Evolutionary conservation across 2,329 filamentous ascomycete species (phyloP).

Genomic region (Thermothelomyces thermophilus): DNA sequence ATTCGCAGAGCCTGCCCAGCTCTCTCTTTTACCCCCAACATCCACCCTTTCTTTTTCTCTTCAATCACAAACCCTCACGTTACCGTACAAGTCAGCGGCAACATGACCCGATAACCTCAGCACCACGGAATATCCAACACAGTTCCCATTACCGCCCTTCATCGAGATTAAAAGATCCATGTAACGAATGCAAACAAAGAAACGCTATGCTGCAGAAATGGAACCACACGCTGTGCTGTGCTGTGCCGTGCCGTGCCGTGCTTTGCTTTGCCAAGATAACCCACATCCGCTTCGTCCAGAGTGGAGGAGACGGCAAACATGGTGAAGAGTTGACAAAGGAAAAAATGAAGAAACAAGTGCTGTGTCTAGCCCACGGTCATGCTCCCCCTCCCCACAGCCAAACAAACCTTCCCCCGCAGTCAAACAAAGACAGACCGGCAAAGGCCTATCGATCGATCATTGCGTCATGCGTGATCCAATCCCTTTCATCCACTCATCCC

Average conservation of each 20-base stretch:
- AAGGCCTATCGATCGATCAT: constrained; percentile 1
- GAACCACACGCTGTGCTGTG: constrained; percentile 1
- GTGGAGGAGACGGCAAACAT: neutral
- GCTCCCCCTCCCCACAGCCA: neutral
- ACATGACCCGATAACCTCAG: too few relatives aligned
- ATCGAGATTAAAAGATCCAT: neutral
- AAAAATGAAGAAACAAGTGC: neutral
- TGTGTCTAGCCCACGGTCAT: neutral
- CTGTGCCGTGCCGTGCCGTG: neutral
- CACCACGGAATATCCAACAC: neutral
- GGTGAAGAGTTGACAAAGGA: neutral
- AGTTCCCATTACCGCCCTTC: neutral
- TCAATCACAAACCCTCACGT: too few relatives aligned
- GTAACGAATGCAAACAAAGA: neutral
- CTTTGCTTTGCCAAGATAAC: neutral
- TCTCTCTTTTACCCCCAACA: too few relatives aligned
- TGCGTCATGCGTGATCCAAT: neutral
- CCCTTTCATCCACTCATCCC: too few relatives aligned
- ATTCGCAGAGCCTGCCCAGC: too few relatives aligned
- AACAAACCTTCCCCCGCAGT: too few relatives aligned
- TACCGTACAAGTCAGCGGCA: too few relatives aligned
- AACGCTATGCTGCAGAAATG: constrained; percentile 4
- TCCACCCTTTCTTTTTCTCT: neutral
- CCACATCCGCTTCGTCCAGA: neutral
- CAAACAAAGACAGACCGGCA: too few relatives aligned